Conservation (phyloP, 352 stramenopile species). For the Plasmopara muralis region DNA sequence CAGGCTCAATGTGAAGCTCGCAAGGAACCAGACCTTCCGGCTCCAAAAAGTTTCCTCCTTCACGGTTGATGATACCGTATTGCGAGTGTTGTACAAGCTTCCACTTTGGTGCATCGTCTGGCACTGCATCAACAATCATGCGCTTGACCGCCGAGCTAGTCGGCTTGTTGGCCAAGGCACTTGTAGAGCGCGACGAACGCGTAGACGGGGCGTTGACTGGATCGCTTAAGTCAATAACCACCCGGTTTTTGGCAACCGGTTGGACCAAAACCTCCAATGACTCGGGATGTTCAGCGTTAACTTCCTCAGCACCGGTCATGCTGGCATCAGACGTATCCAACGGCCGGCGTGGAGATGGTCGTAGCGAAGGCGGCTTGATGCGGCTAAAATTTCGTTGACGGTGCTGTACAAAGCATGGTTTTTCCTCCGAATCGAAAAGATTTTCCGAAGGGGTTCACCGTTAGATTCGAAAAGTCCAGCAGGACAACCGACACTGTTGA, state of each 20-base stretch:
- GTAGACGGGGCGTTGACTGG: background rate
- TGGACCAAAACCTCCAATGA: background rate
- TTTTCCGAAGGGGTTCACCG: background rate
- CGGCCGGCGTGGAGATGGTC: background rate
- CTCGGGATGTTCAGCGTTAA: background rate
- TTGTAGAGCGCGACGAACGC: background rate
- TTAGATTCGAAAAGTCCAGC: background rate
- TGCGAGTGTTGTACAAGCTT: slow-evolving; percentile 2
- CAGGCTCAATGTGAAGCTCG: background rate
- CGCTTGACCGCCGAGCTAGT: background rate
- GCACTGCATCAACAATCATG: background rate
- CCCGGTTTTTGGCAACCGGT: background rate
- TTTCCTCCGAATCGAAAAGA: background rate
- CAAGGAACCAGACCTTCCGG: background rate
- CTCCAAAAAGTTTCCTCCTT: background rate
- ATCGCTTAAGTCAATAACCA: no score
- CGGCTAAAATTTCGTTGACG: background rate
- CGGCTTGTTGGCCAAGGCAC: background rate
- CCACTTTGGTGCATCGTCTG: background rate
- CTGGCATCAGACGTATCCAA: background rate
- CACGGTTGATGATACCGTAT: background rate
- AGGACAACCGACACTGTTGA: background rate
- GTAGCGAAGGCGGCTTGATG: background rate
- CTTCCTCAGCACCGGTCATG: no score
- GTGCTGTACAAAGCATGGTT: background rate